A percentile compares a stretch with the other conserved stretches of the same genome.
Evolutionary conservation across 371 early-diverging fungal genomes (phyloP).

Genomic region (Choanephora cucurbitarum): DNA sequence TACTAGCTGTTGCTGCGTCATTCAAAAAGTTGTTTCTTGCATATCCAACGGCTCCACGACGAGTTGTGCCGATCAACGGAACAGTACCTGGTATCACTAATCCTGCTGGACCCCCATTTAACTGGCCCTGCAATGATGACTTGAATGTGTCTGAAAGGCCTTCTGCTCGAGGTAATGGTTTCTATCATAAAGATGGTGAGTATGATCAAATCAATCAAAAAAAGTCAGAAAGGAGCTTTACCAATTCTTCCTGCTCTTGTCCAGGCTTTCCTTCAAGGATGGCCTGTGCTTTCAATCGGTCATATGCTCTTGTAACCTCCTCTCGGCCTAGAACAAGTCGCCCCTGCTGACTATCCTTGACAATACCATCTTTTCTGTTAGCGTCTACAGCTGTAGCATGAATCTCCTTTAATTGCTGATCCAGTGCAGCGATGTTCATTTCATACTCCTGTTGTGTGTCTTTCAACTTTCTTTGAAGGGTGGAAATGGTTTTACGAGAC

Average conservation of each 20-base stretch:
- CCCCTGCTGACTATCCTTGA: constrained; percentile 38
- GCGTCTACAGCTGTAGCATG: constrained; percentile 61
- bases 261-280: constrained; percentile 44
- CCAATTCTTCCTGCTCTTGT: constrained; percentile 17
- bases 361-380: constrained; percentile 40
- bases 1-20: constrained; percentile 10
- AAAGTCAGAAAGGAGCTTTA: not conserved
- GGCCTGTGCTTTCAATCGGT: constrained; percentile 47
- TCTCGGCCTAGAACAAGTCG: constrained; percentile 32
- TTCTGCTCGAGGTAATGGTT: constrained; percentile 44
- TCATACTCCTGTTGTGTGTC: constrained; percentile 70
- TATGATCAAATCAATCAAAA: not conserved
- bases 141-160: constrained; percentile 46
- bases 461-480: constrained; percentile 70
- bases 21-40: constrained; percentile 19
- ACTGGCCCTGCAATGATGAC: constrained; percentile 34
- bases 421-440: constrained; percentile 67
- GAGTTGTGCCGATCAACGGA: constrained; percentile 44
- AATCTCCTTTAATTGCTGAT: constrained; percentile 71
- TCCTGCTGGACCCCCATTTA: constrained; percentile 37
- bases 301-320: constrained; percentile 40
- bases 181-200: not conserved
- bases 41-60: constrained; percentile 26
- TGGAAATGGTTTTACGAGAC: constrained; percentile 79
- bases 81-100: constrained; percentile 50